phyloP scores from a whole-genome alignment of 371 early-diverging fungal species.

The Circinella umbellata region DNA sequence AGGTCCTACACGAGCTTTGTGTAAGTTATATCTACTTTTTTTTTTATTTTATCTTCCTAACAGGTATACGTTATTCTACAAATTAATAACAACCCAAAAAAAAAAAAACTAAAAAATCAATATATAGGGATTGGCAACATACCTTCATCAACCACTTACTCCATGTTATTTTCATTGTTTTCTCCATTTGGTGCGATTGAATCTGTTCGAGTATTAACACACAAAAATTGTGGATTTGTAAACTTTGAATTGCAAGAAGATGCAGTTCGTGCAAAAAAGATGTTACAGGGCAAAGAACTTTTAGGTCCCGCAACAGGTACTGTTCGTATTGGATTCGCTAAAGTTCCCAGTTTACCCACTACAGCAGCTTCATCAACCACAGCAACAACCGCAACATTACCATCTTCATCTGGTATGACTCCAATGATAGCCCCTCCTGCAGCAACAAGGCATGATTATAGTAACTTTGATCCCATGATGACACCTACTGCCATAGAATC shows the following conservation, averaged over 20 bases:
- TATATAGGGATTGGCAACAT: constrained; percentile 92
- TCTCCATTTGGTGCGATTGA: constrained; percentile 87
- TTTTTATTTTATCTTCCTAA: no score
- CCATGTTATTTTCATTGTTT: constrained; percentile 79
- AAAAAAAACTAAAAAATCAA: background rate
- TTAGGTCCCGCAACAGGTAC: constrained; percentile 79
- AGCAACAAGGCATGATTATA: background rate
- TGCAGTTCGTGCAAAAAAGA: constrained; percentile 86
- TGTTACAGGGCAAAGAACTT: constrained; percentile 87
- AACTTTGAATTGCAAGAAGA: constrained; percentile 91
- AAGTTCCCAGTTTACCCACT: constrained; percentile 55
- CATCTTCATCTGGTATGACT: background rate
- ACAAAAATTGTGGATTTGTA: constrained; percentile 98
- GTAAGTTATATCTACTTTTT: constrained; percentile 31
- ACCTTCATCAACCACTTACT: constrained; percentile 78
- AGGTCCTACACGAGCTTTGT: constrained; percentile 50
- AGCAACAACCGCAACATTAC: background rate
- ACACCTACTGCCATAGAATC: constrained; percentile 3
- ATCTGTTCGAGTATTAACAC: constrained; percentile 91
- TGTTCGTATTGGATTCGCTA: constrained; percentile 90
- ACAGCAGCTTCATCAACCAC: background rate
- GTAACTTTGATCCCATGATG: background rate
- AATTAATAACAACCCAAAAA: constrained; percentile 1
- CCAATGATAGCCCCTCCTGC: background rate
- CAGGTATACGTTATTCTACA: background rate